Percentiles rank a stretch among this genome's conserved stretches.
Evolutionary conservation across 2,329 filamentous ascomycete species (phyloP).

Genomic region (Macroventuria anomochaeta): DNA sequence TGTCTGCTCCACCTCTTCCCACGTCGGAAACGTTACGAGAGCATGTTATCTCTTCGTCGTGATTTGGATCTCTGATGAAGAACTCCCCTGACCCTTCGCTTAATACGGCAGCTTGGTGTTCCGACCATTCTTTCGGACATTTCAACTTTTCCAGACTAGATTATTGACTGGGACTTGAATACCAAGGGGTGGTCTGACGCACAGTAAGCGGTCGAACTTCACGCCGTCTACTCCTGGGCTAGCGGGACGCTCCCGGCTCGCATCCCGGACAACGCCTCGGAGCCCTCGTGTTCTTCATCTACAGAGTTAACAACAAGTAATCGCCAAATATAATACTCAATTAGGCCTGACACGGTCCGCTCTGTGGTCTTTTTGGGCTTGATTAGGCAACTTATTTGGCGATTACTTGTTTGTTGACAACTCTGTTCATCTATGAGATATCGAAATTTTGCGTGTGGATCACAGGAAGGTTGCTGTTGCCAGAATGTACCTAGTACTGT

Average conservation of each 20-base stretch:
- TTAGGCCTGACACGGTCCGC: no score
- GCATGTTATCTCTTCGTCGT: neutral
- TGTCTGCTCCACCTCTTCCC: neutral
- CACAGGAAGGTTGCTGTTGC: neutral
- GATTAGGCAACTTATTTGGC: no score
- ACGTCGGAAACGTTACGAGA: neutral
- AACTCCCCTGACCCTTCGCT: neutral
- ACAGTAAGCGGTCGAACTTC: slow-evolving; percentile 1
- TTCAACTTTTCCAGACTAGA: neutral
- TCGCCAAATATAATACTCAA: no score
- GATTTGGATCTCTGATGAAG: neutral
- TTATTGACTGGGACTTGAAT: neutral
- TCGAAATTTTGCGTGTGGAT: slow-evolving; percentile 11
- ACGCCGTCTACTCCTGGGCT: neutral
- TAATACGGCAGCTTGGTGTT: neutral
- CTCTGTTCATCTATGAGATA: neutral
- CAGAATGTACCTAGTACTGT: neutral
- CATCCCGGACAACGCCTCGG: slow-evolving; percentile 1
- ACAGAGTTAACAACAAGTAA: no score
- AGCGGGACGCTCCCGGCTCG: neutral
- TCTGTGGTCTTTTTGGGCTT: no score
- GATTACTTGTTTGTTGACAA: no score
- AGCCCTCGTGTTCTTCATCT: neutral
- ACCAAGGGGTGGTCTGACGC: neutral
- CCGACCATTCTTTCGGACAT: neutral